Conservation (phyloP, 768 basidiomycete species). For the Mycena belliarum region DNA sequence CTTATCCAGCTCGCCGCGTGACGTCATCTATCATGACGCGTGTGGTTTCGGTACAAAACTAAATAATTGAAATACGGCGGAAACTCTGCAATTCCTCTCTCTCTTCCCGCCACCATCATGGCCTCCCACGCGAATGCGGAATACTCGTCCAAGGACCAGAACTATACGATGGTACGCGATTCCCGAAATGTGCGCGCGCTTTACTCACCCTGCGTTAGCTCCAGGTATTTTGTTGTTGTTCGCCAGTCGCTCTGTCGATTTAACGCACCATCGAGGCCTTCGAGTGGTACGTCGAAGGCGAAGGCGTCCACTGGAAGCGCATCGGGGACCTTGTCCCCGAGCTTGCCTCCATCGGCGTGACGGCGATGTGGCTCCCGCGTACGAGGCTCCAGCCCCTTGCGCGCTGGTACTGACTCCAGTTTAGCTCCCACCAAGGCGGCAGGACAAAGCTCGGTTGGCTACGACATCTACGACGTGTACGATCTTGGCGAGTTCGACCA, state of each 20-base stretch:
- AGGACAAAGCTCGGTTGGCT: slow-evolving; percentile 25
- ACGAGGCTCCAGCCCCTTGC: neutral
- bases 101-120: slow-evolving; percentile 21
- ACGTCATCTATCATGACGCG: slow-evolving; percentile 3
- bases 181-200: neutral
- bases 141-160: slow-evolving; percentile 22
- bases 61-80: no score
- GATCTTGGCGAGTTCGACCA: slow-evolving; percentile 55
- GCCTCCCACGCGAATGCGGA: slow-evolving; percentile 24
- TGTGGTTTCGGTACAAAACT: no score
- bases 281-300: slow-evolving; percentile 27
- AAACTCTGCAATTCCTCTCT: neutral
- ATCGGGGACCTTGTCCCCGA: slow-evolving; percentile 17
- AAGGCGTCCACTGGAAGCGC: slow-evolving; percentile 26
- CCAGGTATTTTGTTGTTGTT: no score
- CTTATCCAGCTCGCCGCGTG: slow-evolving; percentile 1
- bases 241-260: neutral
- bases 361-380: slow-evolving; percentile 30
- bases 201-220: no score
- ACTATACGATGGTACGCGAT: slow-evolving; percentile 23
- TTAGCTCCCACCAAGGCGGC: slow-evolving; percentile 30
- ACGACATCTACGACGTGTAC: slow-evolving; percentile 25
- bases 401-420: neutral
- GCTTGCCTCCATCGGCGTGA: slow-evolving; percentile 23
- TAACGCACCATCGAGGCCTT: slow-evolving; percentile 18